Conservation (phyloP, 495 filamentous ascomycete species). For the Penicillium ucsense region DNA sequence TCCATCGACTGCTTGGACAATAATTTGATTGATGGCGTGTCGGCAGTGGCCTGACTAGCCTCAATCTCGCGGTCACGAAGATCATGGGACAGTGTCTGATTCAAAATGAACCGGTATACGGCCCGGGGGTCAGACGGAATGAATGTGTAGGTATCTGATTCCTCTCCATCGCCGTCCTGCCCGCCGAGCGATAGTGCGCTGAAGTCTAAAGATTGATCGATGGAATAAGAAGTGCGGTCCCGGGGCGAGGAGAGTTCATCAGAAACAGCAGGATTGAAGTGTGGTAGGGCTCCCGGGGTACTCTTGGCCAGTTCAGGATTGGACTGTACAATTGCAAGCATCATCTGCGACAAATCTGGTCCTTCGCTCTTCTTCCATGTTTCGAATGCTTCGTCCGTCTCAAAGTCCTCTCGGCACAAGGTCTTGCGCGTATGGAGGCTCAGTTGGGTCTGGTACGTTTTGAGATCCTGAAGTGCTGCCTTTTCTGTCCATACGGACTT, state of each 20-base stretch:
- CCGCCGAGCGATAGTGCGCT: conserved; percentile 59
- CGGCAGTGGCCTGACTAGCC: conserved; percentile 42
- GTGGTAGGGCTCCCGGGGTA: conserved; percentile 41
- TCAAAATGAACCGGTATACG: conserved; percentile 69
- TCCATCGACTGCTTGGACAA: conserved; percentile 77
- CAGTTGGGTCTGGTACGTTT: conserved; percentile 81
- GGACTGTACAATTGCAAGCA: conserved; percentile 76
- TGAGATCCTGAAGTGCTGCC: conserved; percentile 82
- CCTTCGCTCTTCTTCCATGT: conserved; percentile 79
- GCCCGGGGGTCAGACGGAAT: conserved; percentile 78
- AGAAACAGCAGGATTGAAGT: conserved; percentile 37
- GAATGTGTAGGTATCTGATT: conserved; percentile 65
- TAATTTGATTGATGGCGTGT: conserved; percentile 47
- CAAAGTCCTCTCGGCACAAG: conserved; percentile 76
- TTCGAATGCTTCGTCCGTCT: conserved; percentile 81
- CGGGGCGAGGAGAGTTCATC: conserved; percentile 46
- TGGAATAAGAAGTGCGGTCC: conserved; percentile 46
- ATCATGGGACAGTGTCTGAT: conserved; percentile 63
- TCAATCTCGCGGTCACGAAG: conserved; percentile 47
- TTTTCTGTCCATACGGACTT: conserved; percentile 80
- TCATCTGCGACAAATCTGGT: conserved; percentile 80
- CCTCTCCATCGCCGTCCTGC: conserved; percentile 28
- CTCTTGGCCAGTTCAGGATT: conserved; percentile 78
- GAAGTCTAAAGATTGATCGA: conserved; percentile 73
- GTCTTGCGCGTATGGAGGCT: conserved; percentile 71